Evolutionary conservation across 83 land plant species (phyloP), one percentile per base, ranked within the genome.

Genomic region (Thuja plicata): DNA sequence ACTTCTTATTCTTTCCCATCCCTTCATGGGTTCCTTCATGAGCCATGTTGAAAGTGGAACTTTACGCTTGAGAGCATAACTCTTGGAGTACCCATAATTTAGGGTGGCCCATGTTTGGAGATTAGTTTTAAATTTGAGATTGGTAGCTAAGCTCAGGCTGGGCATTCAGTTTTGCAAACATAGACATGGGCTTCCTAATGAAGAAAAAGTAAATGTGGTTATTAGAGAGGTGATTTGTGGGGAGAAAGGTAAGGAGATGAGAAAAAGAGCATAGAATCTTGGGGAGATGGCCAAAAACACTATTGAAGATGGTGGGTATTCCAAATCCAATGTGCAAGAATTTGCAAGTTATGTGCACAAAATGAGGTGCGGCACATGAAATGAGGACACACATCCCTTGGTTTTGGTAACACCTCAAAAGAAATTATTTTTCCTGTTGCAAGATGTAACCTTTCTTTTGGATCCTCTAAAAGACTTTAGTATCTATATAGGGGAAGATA

Each of bases 91-190:
- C 88, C 88, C 19, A 32, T 87, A 3, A 19, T n/a, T n/a, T 87
- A 12, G 38, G 12, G 0, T 87, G 80, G 76, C 88, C 88, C 5
- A 87, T 87, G 81, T 87, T 38, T 40, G 88, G 88, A 87, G 88
- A 87, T 24, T 48, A 87, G 43, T n/a, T 21, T 60, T 57, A 5
- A 87, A 87, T 40, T 9, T 24, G 3, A 70, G 60, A 73, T 7
- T 30, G 41, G 0, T 87, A 3, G 88, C 8, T 8, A 80, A 70
- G 37, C n/a, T 87, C 0, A 45, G 45, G 8, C 17, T 38, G 8
- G 80, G 88, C 5, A 30, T 79, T 9, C 82, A 87, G 80, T 15
- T 54, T 19, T 66, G 48, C 30, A 1, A 27, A 11, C 21, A 70
- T 21, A 57, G 2, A 66, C 0, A 5, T 35, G 45, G n/a, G 17